Percentiles rank a stretch among this genome's conserved stretches.
Conservation (phyloP, 164 flowering plant genomes). For the Saururus chinensis region DNA sequence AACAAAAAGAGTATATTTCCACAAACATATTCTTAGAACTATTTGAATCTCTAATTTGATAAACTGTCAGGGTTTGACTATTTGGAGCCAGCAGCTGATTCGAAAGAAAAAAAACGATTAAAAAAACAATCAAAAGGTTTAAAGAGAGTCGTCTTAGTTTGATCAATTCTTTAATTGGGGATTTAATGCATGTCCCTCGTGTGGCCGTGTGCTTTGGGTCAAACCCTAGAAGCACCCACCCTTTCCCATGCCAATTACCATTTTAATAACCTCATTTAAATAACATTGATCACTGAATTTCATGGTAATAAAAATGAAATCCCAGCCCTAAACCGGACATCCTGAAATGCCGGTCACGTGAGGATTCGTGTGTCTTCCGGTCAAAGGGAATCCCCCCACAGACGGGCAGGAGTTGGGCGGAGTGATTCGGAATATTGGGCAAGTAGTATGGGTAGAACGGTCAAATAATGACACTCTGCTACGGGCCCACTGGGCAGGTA, state of each 20-base stretch:
- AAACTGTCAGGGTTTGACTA: too few relatives aligned
- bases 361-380: too few relatives aligned
- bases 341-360: background rate
- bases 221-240: background rate
- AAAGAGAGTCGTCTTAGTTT: background rate
- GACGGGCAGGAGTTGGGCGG: background rate
- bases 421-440: background rate
- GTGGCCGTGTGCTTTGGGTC: conserved; percentile 1
- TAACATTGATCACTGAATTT: background rate
- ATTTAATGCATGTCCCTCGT: background rate
- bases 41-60: too few relatives aligned
- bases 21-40: too few relatives aligned
- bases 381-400: too few relatives aligned
- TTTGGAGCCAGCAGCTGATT: too few relatives aligned
- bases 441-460: background rate
- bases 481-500: background rate
- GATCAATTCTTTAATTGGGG: background rate
- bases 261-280: background rate
- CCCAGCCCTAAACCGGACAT: background rate
- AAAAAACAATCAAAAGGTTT: background rate
- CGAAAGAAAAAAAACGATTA: too few relatives aligned
- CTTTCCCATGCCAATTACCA: background rate
- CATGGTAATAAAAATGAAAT: too few relatives aligned
- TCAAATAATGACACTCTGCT: background rate
- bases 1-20: too few relatives aligned